Conservation (phyloP, 768 basidiomycete genomes). For the Fomitopsis serialis region DNA sequence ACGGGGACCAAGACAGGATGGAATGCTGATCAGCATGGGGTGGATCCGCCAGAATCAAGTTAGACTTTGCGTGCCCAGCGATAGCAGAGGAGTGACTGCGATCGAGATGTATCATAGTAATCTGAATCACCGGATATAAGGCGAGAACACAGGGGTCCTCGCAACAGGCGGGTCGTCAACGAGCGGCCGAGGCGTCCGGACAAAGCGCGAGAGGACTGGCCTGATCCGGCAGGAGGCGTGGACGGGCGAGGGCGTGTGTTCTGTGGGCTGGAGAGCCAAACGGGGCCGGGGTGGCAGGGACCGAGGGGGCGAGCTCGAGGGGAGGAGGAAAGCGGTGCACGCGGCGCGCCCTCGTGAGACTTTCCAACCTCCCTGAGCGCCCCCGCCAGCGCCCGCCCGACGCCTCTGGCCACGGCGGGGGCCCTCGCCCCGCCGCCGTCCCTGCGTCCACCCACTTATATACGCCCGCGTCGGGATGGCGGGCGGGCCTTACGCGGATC, state of each 20-base stretch:
- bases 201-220: neutral
- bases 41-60: constrained; percentile 18
- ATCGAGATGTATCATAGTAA: constrained; percentile 31
- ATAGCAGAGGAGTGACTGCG: constrained; percentile 22
- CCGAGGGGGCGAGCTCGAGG: neutral
- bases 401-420: too few species aligned
- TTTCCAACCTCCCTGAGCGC: neutral
- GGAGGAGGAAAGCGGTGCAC: constrained; percentile 2
- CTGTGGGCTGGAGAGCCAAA: constrained; percentile 1
- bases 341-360: constrained; percentile 1
- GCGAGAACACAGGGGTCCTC: constrained; percentile 12
- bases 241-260: neutral
- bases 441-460: too few species aligned
- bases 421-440: neutral
- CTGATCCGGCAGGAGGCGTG: neutral
- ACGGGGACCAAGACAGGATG: constrained; percentile 21
- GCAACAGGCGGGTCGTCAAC: constrained; percentile 15
- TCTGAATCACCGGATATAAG: constrained; percentile 17
- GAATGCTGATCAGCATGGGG: constrained; percentile 20
- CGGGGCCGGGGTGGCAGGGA: neutral
- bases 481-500: constrained; percentile 12
- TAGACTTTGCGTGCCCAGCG: constrained; percentile 16
- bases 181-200: constrained; percentile 5
- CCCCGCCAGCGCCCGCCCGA: neutral
- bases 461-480: constrained; percentile 1